Conservation (phyloP, 257 asterid genomes). For the Solanum clarkiae region DNA sequence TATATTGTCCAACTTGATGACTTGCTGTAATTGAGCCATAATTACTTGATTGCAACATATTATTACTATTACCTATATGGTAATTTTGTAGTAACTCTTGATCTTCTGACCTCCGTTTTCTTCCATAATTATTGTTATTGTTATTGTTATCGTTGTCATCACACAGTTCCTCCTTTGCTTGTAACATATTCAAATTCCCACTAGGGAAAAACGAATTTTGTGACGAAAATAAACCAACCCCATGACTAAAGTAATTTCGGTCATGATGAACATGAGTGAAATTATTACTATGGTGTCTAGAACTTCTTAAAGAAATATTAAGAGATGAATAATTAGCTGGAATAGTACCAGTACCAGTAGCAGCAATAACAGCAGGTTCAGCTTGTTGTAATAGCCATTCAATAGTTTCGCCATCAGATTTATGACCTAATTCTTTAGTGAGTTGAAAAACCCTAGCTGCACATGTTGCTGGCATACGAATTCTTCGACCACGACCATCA, state of each 20-base stretch:
- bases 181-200: conserved; percentile 3
- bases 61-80: not conserved
- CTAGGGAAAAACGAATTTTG: conserved; percentile 4
- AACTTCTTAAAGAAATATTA: conserved; percentile 47
- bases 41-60: conserved; percentile 13
- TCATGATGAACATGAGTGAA: not conserved
- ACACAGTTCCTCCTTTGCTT: conserved; percentile 41
- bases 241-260: conserved; percentile 12
- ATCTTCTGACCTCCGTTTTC: conserved; percentile 21
- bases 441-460: conserved; percentile 88
- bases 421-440: conserved; percentile 46
- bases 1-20: conserved; percentile 6
- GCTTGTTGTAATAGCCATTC: conserved; percentile 81
- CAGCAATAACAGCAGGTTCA: conserved; percentile 80
- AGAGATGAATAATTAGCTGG: conserved; percentile 70
- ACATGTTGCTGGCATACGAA: conserved; percentile 73
- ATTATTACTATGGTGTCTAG: conserved; percentile 26
- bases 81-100: conserved; percentile 16
- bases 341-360: conserved; percentile 87
- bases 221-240: conserved; percentile 15
- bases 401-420: conserved; percentile 42
- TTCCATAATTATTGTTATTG: not conserved
- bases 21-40: conserved; percentile 14
- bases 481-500: conserved; percentile 55
- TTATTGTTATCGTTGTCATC: not conserved